Evolutionary conservation across 768 basidiomycete species (phyloP).

Genomic region (Leccinum longicurvipes): DNA sequence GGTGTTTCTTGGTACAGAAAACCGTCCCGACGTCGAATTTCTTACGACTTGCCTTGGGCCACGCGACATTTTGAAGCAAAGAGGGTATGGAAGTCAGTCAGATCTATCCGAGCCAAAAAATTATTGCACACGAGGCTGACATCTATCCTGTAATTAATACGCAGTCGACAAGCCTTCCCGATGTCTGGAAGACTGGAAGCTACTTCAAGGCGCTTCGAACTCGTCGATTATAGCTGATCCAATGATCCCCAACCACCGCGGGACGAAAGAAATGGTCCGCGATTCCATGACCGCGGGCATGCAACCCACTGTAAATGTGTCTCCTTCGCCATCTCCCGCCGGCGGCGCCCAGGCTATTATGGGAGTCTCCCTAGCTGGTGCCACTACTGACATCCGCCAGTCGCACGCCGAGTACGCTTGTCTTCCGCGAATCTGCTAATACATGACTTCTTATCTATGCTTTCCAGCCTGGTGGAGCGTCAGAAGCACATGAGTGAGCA

Average conservation of each 20-base stretch:
- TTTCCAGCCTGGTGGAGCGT: conserved; percentile 29
- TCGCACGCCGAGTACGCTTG: not conserved
- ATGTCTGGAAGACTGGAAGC: conserved; percentile 33
- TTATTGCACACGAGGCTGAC: conserved; percentile 5
- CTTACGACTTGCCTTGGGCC: conserved; percentile 91
- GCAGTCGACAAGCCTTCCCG: conserved; percentile 53
- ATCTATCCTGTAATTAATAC: not conserved
- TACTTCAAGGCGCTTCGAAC: not conserved
- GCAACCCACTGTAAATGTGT: no score
- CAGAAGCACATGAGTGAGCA: conserved; percentile 36
- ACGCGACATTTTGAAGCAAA: conserved; percentile 65
- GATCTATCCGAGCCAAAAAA: not conserved
- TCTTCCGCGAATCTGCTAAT: not conserved
- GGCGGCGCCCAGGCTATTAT: no score
- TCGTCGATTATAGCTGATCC: no score
- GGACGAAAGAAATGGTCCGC: no score
- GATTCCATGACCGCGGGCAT: no score
- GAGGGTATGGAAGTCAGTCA: conserved; percentile 73
- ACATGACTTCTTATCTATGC: not conserved
- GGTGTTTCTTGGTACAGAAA: conserved; percentile 69
- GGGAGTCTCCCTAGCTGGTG: no score
- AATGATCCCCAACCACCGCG: no score
- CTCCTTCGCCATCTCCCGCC: no score
- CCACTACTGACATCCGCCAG: not conserved
- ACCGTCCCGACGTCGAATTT: conserved; percentile 78